Conservation (phyloP, 805 yeast genomes). For the Metschnikowia lunata region DNA sequence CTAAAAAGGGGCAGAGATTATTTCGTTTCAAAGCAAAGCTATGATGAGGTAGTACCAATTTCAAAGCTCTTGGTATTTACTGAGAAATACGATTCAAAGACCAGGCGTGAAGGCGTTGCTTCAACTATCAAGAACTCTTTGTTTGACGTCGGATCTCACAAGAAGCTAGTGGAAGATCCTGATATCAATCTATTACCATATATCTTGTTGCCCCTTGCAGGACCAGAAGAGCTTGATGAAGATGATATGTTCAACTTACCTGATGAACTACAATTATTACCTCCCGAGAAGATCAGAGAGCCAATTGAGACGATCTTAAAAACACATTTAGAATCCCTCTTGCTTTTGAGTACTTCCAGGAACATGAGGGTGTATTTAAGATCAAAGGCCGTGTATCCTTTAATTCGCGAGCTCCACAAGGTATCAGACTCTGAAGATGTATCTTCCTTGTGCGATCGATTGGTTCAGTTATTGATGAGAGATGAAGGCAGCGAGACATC, state of each 20-base stretch:
- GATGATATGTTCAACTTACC: constrained; percentile 88
- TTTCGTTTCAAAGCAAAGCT: constrained; percentile 65
- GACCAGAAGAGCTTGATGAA: constrained; percentile 68
- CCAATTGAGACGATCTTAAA: constrained; percentile 59
- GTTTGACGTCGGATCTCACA: constrained; percentile 73
- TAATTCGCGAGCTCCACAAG: constrained; percentile 82
- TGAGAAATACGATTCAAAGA: constrained; percentile 68
- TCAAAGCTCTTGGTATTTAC: constrained; percentile 82
- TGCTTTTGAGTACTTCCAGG: constrained; percentile 74
- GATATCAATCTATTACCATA: constrained; percentile 75
- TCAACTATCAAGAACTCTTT: constrained; percentile 86
- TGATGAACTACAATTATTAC: constrained; percentile 77
- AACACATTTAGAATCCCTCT: constrained; percentile 73
- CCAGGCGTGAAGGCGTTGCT: constrained; percentile 88
- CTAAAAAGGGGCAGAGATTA: constrained; percentile 69
- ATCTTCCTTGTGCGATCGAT: constrained; percentile 69
- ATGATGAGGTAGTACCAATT: constrained; percentile 73
- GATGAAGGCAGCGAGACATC: constrained; percentile 48
- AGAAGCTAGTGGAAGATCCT: constrained; percentile 52
- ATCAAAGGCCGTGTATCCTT: constrained; percentile 76
- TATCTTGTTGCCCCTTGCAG: constrained; percentile 74
- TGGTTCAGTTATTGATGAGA: constrained; percentile 89
- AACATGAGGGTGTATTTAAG: constrained; percentile 73
- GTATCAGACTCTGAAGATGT: constrained; percentile 41
- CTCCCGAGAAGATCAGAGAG: constrained; percentile 74